These are phyloP conservation scores for Geotrichum australiense DNA, from an alignment of 1,139 yeast genomes.

Conservation along the genomic window DNA sequence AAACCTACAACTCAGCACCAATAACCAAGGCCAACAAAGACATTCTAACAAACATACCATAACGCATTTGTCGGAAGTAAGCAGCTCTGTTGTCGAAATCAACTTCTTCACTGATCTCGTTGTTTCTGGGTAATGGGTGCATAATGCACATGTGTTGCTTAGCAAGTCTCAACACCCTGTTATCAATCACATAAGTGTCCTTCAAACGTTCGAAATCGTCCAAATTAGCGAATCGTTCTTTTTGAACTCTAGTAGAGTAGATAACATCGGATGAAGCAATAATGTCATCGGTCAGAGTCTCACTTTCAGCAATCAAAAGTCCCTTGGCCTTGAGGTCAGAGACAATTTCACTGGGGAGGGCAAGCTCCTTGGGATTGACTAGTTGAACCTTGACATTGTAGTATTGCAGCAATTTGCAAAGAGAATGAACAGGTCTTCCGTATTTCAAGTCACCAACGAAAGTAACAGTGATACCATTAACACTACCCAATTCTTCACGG, in stretches of 20 bases:
- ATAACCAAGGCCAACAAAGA: slow-evolving; percentile 96
- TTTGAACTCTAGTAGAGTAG: slow-evolving; percentile 97
- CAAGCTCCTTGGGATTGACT: slow-evolving; percentile 83
- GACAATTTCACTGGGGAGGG: slow-evolving; percentile 68
- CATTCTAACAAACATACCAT: slow-evolving; percentile 97
- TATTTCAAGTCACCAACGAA: slow-evolving; percentile 98
- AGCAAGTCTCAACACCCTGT: slow-evolving; percentile 82
- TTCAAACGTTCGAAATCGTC: slow-evolving; percentile 81
- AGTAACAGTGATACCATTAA: slow-evolving; percentile 94
- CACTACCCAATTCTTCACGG: slow-evolving; percentile 98
- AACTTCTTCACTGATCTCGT: slow-evolving; percentile 95
- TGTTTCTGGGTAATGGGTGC: slow-evolving; percentile 98
- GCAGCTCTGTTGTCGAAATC: slow-evolving; percentile 99
- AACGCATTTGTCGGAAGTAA: slow-evolving; percentile 98
- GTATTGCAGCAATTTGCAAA: slow-evolving; percentile 82
- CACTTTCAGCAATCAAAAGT: slow-evolving; percentile 67
- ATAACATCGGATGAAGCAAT: slow-evolving; percentile 87
- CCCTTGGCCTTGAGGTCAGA: slow-evolving; percentile 57
- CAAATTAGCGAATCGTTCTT: slow-evolving; percentile 79
- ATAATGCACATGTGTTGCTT: slow-evolving; percentile 97
- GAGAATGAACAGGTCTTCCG: slow-evolving; percentile 98
- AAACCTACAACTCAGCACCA: slow-evolving; percentile 45
- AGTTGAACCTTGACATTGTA: slow-evolving; percentile 91
- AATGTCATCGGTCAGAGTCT: slow-evolving; percentile 71
- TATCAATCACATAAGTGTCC: slow-evolving; percentile 88